Evolutionary conservation across 257 asterid species (phyloP).

Genomic region (Euphrasia confusa): DNA sequence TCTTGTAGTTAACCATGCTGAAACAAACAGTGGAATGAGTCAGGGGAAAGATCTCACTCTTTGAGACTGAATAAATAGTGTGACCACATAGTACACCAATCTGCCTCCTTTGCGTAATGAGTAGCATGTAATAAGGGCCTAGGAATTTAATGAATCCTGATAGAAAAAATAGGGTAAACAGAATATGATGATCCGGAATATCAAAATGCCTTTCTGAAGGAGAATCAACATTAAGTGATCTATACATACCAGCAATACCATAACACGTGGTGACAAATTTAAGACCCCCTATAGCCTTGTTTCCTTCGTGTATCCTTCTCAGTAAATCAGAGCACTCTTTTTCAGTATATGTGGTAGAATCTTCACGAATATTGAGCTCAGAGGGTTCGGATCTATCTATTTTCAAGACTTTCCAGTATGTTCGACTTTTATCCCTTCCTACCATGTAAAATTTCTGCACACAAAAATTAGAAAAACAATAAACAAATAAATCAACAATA

Average conservation of each 20-base stretch:
- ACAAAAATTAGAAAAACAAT: constrained; percentile 19
- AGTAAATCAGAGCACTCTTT: constrained; percentile 65
- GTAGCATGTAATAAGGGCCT: constrained; percentile 77
- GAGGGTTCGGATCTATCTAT: constrained; percentile 57
- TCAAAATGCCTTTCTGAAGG: not conserved
- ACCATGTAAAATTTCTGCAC: constrained; percentile 64
- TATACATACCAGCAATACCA: constrained; percentile 67
- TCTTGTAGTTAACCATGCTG: constrained; percentile 40
- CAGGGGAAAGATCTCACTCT: constrained; percentile 61
- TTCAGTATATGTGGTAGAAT: constrained; percentile 51
- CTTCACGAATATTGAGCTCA: constrained; percentile 60
- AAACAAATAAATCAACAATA: constrained; percentile 13
- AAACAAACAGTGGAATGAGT: constrained; percentile 47
- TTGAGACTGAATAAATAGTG: constrained; percentile 50
- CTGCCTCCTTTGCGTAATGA: constrained; percentile 68
- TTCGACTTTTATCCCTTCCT: constrained; percentile 66
- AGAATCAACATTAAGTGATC: constrained; percentile 6
- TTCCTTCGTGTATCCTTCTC: constrained; percentile 68
- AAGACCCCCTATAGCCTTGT: constrained; percentile 62
- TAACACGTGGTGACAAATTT: constrained; percentile 65
- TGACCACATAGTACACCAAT: constrained; percentile 75
- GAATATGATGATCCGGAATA: constrained; percentile 8
- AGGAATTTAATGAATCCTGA: constrained; percentile 57
- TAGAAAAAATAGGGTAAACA: constrained; percentile 1
- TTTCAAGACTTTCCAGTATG: constrained; percentile 58